A percentile compares a stretch with the other conserved stretches of the same genome.
phyloP scores from a whole-genome alignment of 805 yeast species.

The Cyberlindnera misumaiensis region DNA sequence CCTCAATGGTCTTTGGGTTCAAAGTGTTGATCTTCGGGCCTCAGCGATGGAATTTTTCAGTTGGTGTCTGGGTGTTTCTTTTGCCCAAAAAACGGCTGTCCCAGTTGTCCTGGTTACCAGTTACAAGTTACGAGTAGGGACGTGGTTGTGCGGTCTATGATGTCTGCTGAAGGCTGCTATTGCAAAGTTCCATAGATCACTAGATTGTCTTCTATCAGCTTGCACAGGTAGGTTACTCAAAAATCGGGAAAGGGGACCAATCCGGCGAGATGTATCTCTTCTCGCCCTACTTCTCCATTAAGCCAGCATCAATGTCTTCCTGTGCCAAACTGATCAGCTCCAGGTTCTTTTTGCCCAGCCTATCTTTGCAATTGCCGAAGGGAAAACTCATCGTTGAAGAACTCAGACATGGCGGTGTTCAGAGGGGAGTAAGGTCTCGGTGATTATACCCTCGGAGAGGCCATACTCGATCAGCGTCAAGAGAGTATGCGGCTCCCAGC shows the following conservation, averaged over 20 bases:
- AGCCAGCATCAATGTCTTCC: slow-evolving; percentile 27
- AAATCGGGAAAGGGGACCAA: slow-evolving; percentile 5
- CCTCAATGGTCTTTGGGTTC: background rate
- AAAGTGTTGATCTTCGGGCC: too few relatives aligned
- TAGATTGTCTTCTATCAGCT: too few relatives aligned
- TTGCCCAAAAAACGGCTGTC: too few relatives aligned
- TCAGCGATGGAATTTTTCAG: background rate
- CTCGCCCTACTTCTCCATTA: slow-evolving; percentile 20
- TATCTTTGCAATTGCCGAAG: slow-evolving; percentile 39
- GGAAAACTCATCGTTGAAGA: slow-evolving; percentile 30
- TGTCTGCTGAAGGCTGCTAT: too few relatives aligned
- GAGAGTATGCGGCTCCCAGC: slow-evolving; percentile 42
- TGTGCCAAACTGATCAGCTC: slow-evolving; percentile 26
- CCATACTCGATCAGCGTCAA: slow-evolving; percentile 18
- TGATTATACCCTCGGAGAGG: slow-evolving; percentile 10
- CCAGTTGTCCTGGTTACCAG: too few relatives aligned
- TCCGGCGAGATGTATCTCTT: slow-evolving; percentile 5
- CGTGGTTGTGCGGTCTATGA: too few relatives aligned
- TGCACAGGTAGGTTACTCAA: background rate
- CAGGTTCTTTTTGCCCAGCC: too few relatives aligned
- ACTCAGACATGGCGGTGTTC: slow-evolving; percentile 14
- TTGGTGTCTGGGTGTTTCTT: background rate
- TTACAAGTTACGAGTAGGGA: too few relatives aligned
- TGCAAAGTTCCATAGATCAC: too few relatives aligned
- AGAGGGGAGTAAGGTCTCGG: slow-evolving; percentile 18